Conservation (phyloP, 164 flowering plant species). For the Umbilicus rupestris region DNA sequence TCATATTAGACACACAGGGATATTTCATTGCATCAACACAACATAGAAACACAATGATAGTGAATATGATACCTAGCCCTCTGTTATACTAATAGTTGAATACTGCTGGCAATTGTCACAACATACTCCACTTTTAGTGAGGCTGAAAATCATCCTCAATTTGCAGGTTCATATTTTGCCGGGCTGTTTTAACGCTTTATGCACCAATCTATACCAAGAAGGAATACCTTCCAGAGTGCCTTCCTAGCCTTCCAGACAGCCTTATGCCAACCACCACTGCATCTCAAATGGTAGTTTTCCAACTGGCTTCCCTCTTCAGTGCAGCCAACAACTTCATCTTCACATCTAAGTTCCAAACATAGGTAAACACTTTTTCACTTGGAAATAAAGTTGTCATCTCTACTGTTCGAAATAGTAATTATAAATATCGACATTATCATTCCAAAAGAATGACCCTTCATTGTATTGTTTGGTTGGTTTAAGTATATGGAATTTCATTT, state of each 20-base stretch:
- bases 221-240: conserved; percentile 60
- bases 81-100: background rate
- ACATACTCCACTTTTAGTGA: background rate
- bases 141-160: conserved; percentile 1
- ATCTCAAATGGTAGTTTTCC: conserved; percentile 33
- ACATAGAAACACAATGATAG: background rate
- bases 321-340: conserved; percentile 40
- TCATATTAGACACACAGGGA: background rate
- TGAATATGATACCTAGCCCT: background rate
- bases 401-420: background rate
- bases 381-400: background rate
- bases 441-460: background rate
- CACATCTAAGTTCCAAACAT: conserved; percentile 23
- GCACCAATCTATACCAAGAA: conserved; percentile 41
- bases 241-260: conserved; percentile 64
- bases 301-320: conserved; percentile 45
- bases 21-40: background rate
- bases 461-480: background rate
- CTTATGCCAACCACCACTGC: conserved; percentile 30
- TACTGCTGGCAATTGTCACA: background rate
- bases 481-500: background rate
- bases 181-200: conserved; percentile 47
- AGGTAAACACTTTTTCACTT: background rate
- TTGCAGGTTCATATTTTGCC: conserved; percentile 76
- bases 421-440: background rate